Conservation (phyloP, 2,329 filamentous ascomycete genomes). For the Corynespora cassiicola region DNA sequence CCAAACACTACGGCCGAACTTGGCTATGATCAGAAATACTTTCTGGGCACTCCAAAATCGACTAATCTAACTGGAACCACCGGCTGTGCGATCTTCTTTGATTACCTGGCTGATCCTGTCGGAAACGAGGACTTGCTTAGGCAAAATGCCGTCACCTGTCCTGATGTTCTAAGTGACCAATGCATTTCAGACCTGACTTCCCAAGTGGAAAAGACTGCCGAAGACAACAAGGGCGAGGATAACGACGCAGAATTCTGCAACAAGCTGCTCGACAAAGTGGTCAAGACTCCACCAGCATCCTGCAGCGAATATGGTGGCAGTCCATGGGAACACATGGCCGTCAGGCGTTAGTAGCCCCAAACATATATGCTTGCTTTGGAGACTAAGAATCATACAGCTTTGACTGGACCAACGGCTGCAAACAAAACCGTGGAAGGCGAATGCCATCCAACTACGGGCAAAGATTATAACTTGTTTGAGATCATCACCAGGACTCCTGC, state of each 20-base stretch:
- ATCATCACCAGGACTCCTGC: no score
- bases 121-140: no score
- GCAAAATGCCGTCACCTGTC: conserved; percentile 5
- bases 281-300: conserved; percentile 3
- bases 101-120: not conserved
- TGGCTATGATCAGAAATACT: conserved; percentile 12
- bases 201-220: conserved; percentile 4
- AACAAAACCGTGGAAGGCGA: not conserved
- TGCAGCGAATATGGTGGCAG: conserved; percentile 3
- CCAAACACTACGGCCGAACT: not conserved
- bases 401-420: not conserved
- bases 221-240: not conserved
- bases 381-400: no score
- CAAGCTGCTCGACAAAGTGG: conserved; percentile 4
- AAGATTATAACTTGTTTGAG: conserved; percentile 7
- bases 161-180: conserved; percentile 1
- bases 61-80: conserved; percentile 1
- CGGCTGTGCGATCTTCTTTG: conserved; percentile 12
- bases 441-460: conserved; percentile 10
- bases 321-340: conserved; percentile 5
- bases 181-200: conserved; percentile 8
- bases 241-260: conserved; percentile 3
- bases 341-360: conserved; percentile 4
- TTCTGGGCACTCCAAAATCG: conserved; percentile 9
- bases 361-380: no score